Evolutionary conservation across 179 eudicot genomes (phyloP), one percentile per base, ranked within the genome.

Genomic region (Beta corolliflora): DNA sequence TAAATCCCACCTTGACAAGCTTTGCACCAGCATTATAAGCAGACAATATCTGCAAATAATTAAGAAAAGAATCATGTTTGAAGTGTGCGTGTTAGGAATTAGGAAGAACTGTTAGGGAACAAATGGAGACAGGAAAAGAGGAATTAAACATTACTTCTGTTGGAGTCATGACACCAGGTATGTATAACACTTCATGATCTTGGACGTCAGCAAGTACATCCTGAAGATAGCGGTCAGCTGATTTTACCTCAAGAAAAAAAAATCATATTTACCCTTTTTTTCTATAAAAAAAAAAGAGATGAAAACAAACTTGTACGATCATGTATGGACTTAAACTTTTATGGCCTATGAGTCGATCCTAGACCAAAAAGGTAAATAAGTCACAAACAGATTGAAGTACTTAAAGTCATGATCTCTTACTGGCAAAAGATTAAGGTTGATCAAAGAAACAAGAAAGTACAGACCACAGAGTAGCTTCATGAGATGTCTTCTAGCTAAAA

Each of bases 161-260:
- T 61, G 98, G 98, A 76, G 97, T 95, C 98, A 92, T 92, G 76
- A 73, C 98, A 23, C 98, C 98, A 31, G 98, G 98, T 75, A 95
- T 91, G 84, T 93, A 95, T 21, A 95, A 82, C 79, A 86, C 90
- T 63, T 92, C 88, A 31, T 84, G 72, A 3, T 83, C 86, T 80
- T 84, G 78, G 84, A 84, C 83, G 79, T 87, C 81, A 25, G 85
- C 84, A 56, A 88, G 61, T 77, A 94, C 83, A 45, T 86, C 95
- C 98, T 94, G 90, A 70, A 70, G 54, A 63, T 13, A 58, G 0
- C 1, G 36, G 29, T 31, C 54, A 82, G 54, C 60, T 61, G 13
- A 71, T n/a, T 25, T 6, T 69, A 14, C 19, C 48, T 73, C 3
- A 31, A 54, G 21, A 21, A 44, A 25, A 25, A 25, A 10, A 46